A percentile compares a stretch with the other conserved stretches of the same genome.
Evolutionary conservation across 2,329 filamentous ascomycete genomes (phyloP).

Genomic region (Colletotrichum destructivum): DNA sequence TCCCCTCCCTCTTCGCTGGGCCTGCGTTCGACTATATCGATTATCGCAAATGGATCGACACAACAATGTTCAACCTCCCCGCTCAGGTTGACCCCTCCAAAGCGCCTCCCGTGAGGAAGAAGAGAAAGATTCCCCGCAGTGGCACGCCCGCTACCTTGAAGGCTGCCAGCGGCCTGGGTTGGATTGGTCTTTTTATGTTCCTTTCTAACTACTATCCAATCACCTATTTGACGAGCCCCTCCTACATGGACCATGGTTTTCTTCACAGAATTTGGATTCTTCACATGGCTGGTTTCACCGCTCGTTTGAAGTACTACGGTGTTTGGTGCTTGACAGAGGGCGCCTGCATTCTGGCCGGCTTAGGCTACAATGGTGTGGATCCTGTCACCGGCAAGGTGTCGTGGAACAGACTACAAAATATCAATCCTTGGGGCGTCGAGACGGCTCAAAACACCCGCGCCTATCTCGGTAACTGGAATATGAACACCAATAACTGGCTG

Average conservation of each 20-base stretch:
- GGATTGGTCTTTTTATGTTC: conserved; percentile 85
- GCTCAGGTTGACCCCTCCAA: conserved; percentile 86
- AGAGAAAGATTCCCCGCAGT: conserved; percentile 92
- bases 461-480: conserved; percentile 96
- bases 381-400: conserved; percentile 85
- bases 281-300: conserved; percentile 86
- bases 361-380: conserved; percentile 96
- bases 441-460: conserved; percentile 93
- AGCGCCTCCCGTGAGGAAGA: conserved; percentile 87
- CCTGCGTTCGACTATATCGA: conserved; percentile 96
- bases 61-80: conserved; percentile 92
- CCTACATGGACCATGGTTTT: conserved; percentile 78
- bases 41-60: conserved; percentile 93
- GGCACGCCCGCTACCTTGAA: conserved; percentile 88
- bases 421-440: conserved; percentile 89
- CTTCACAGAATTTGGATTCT: conserved; percentile 82
- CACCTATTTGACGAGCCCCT: conserved; percentile 74
- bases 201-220: conserved; percentile 78
- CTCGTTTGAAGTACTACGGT: conserved; percentile 95
- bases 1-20: conserved; percentile 89
- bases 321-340: conserved; percentile 96
- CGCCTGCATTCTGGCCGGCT: conserved; percentile 91
- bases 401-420: conserved; percentile 91
- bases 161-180: conserved; percentile 78
- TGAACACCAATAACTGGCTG: conserved; percentile 98